These are phyloP conservation scores for Globisporangium polare DNA, from an alignment of 352 stramenopile species.

Conservation along the genomic window DNA sequence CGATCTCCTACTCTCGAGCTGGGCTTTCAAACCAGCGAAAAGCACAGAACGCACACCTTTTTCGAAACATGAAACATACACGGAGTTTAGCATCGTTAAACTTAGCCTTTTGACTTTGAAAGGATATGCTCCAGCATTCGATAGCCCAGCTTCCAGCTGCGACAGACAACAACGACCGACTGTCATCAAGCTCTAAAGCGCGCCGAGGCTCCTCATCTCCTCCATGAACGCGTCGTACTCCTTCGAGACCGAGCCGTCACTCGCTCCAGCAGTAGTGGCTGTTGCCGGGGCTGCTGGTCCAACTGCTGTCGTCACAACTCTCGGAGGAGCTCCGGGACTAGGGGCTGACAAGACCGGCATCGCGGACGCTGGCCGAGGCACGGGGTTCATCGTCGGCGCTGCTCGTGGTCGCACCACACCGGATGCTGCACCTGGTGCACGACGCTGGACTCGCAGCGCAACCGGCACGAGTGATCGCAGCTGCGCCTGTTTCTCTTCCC, in stretches of 20 bases:
- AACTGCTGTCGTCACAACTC: not conserved
- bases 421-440: constrained; percentile 5
- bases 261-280: not conserved
- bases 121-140: too few species aligned
- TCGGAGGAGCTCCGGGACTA: constrained; percentile 3
- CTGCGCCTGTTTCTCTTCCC: constrained; percentile 34
- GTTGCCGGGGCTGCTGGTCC: not conserved
- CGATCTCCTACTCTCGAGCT: too few species aligned
- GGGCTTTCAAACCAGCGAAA: not conserved
- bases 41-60: too few species aligned
- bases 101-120: too few species aligned
- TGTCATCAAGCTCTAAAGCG: too few species aligned
- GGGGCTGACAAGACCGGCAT: constrained; percentile 6
- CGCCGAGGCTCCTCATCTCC: constrained; percentile 38
- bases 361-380: constrained; percentile 13
- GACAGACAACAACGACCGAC: too few species aligned
- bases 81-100: too few species aligned
- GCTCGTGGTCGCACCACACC: constrained; percentile 4
- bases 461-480: constrained; percentile 59
- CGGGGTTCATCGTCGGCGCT: constrained; percentile 18
- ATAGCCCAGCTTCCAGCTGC: too few species aligned
- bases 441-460: constrained; percentile 52
- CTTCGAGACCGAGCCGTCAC: constrained; percentile 30
- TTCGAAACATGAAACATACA: too few species aligned
- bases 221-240: constrained; percentile 75